These are phyloP conservation scores for Boletus vinaceobasis DNA, from an alignment of 768 basidiomycete genomes.

Conservation along the genomic window DNA sequence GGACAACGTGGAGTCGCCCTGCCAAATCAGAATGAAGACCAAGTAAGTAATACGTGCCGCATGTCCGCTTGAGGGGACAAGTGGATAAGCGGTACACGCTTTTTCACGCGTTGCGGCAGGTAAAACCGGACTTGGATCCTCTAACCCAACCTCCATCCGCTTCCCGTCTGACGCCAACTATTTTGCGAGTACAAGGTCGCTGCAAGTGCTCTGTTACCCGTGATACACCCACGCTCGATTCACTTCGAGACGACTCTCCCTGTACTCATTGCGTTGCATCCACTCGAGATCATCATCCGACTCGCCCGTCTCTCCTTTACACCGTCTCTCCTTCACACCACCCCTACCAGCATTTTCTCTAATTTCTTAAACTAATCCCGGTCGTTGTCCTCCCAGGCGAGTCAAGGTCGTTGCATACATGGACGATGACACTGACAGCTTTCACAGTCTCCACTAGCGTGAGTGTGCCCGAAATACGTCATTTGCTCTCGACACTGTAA, in stretches of 20 bases:
- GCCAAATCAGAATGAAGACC: conserved; percentile 46
- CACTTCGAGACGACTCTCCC: conserved; percentile 48
- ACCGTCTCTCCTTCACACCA: conserved; percentile 28
- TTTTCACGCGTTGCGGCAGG: conserved; percentile 45
- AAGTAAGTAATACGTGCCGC: conserved; percentile 31
- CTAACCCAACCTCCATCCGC: conserved; percentile 19
- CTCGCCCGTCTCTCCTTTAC: conserved; percentile 36
- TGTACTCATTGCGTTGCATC: conserved; percentile 27
- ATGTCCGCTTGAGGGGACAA: conserved; percentile 35
- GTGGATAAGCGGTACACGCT: conserved; percentile 54
- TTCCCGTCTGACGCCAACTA: conserved; percentile 21
- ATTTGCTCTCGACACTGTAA: conserved; percentile 32
- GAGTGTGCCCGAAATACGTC: conserved; percentile 21
- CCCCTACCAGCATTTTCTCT: conserved; percentile 16
- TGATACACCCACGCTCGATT: conserved; percentile 45
- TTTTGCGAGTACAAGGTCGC: conserved; percentile 28
- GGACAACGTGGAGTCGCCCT: conserved; percentile 60
- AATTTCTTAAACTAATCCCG: conserved; percentile 20
- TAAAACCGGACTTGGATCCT: conserved; percentile 36
- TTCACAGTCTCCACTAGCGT: background rate
- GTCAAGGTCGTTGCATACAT: conserved; percentile 5
- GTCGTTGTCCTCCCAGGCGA: conserved; percentile 16
- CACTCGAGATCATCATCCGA: conserved; percentile 24
- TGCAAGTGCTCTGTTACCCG: conserved; percentile 23
- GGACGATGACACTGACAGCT: background rate